Evolutionary conservation across 2,329 filamentous ascomycete genomes (phyloP), one percentile per base, ranked within the genome.

Genomic region (Colletotrichum sidae): DNA sequence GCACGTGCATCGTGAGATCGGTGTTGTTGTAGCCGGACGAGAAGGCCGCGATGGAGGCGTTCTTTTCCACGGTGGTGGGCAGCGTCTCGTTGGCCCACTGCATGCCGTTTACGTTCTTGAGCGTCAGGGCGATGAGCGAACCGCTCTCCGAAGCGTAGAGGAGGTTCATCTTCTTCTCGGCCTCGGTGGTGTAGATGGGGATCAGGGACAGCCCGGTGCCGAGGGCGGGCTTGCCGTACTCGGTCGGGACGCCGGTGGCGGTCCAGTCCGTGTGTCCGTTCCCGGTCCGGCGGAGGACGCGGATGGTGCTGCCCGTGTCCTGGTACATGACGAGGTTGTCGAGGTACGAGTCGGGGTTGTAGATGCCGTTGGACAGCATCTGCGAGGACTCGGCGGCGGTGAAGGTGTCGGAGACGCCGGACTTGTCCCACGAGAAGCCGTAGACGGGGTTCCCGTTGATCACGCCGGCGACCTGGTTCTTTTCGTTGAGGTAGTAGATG

Each of bases 311-410:
- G 37, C 54, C 49, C 8, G 45, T 15, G 17, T 68, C 63, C 34
- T 68, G 66, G 46, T 66, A 68, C n/a, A 67, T 7, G 4, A 68
- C 57, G 10, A 66, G 13, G 45, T 68, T 62, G 7, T 50, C 50
- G 10, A 63, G 53, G 33, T 67, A 67, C 2, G 62, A 57, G 33
- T 66, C 66, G 2, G 42, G 34, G 13, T 17, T 58, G 11, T 68
- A 60, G 5, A 35, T 56, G 17, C 66, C 66, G 12, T 68, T 68
- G 35, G 66, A 68, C 4, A 68, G 49, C 1, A 62, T n/a, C 10
- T 58, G 44, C 1, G 57, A 68, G 5, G 50, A 53, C 10, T 47
- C 49, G 13, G 33, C 38, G 6, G 63, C 66, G 4, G 56, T 65
- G n/a, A 54, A 61, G 1, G 50, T 65, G 2, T 55, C 35, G 1